Evolutionary conservation across 2,329 filamentous ascomycete species (phyloP).

Genomic region (Cladorrhinum sp.): DNA sequence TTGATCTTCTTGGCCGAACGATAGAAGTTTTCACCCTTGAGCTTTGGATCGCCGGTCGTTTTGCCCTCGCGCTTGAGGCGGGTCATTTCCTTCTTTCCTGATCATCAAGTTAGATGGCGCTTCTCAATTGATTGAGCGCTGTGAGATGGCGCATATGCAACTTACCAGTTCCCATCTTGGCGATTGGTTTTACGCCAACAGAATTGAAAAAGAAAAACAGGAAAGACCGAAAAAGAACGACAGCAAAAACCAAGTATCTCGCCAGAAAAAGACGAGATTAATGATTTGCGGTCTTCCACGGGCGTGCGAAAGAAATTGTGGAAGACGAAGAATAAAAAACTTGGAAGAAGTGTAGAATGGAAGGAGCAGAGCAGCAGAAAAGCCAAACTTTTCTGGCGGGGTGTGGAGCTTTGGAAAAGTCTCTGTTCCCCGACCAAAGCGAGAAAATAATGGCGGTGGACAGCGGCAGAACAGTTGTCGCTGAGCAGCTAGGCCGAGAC

Average conservation of each 20-base stretch:
- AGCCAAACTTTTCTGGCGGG: conserved; percentile 26
- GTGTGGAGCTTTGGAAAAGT: conserved; percentile 22
- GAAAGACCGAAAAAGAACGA: conserved; percentile 7
- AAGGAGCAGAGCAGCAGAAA: conserved; percentile 14
- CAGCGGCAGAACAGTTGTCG: conserved; percentile 18
- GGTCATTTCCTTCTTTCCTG: conserved; percentile 84
- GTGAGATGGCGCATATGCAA: background rate
- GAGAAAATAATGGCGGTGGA: conserved; percentile 25
- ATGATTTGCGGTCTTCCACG: conserved; percentile 21
- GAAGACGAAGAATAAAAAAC: conserved; percentile 22
- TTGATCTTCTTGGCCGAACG: conserved; percentile 86
- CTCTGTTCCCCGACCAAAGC: background rate
- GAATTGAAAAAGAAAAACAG: background rate
- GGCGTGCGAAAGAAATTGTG: conserved; percentile 10
- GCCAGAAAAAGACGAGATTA: conserved; percentile 17
- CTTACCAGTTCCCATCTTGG: conserved; percentile 29
- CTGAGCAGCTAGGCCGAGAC: conserved; percentile 8
- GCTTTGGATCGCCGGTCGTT: conserved; percentile 85
- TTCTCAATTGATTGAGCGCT: conserved; percentile 26
- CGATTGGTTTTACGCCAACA: conserved; percentile 16
- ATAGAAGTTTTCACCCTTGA: conserved; percentile 99
- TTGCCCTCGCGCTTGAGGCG: conserved; percentile 84
- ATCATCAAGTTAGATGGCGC: conserved; percentile 18
- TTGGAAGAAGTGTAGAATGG: conserved; percentile 9
- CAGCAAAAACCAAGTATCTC: conserved; percentile 14